Conservation (phyloP, 768 basidiomycete genomes). For the Termitomyces sp. region DNA sequence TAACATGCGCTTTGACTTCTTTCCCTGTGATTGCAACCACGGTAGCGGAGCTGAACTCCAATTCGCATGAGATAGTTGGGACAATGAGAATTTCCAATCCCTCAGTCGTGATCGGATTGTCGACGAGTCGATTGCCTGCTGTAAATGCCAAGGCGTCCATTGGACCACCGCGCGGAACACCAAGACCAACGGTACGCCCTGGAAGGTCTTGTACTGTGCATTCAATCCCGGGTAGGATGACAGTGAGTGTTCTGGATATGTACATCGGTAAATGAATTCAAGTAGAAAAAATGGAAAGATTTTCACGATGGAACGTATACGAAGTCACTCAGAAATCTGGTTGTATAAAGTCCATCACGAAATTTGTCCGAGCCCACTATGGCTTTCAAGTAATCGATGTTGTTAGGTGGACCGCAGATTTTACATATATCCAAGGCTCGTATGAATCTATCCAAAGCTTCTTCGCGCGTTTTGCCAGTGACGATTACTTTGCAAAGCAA, state of each 20-base stretch:
- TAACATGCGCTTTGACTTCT: slow-evolving; percentile 32
- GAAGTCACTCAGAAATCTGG: slow-evolving; percentile 42
- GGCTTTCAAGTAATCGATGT: slow-evolving; percentile 42
- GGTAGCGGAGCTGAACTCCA: slow-evolving; percentile 44
- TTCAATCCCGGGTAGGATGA: slow-evolving; percentile 50
- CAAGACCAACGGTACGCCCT: slow-evolving; percentile 44
- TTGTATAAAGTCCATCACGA: slow-evolving; percentile 37
- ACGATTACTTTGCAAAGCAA: slow-evolving; percentile 58
- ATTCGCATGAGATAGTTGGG: slow-evolving; percentile 33
- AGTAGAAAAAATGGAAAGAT: not conserved
- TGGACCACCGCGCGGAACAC: slow-evolving; percentile 58
- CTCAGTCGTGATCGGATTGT: slow-evolving; percentile 45
- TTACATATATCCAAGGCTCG: slow-evolving; percentile 30
- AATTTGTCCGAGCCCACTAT: slow-evolving; percentile 37
- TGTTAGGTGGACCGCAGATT: slow-evolving; percentile 57
- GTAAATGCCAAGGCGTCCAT: slow-evolving; percentile 56
- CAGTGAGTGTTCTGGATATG: slow-evolving; percentile 39
- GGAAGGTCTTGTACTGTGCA: slow-evolving; percentile 55
- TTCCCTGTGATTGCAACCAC: slow-evolving; percentile 56
- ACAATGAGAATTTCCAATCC: slow-evolving; percentile 49
- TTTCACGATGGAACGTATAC: slow-evolving; percentile 33
- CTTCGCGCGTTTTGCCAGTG: slow-evolving; percentile 35
- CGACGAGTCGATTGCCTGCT: slow-evolving; percentile 52
- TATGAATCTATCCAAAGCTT: slow-evolving; percentile 38
- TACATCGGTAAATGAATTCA: not conserved